These are phyloP conservation scores for Syzygium malaccense DNA, from an alignment of 441 rosid genomes.

Conservation along the genomic window DNA sequence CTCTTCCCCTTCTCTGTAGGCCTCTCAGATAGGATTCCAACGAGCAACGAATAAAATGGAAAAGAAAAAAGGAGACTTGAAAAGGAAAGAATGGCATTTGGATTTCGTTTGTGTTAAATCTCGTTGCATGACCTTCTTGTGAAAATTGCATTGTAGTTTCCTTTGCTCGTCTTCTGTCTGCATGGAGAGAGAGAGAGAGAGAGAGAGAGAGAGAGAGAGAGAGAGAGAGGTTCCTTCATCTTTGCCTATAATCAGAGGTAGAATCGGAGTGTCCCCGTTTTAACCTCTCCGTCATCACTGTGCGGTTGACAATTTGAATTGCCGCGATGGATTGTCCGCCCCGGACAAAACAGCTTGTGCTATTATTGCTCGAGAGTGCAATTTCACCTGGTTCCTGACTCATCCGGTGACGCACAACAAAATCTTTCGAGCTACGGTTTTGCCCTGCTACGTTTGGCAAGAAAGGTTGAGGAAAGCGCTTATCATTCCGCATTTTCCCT, in stretches of 20 bases:
- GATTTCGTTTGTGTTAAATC: neutral
- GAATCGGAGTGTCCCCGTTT: neutral
- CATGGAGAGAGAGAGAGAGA: neutral
- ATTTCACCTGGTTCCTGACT: neutral
- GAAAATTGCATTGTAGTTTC: neutral
- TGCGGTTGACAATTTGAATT: neutral
- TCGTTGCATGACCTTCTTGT: neutral
- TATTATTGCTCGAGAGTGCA: neutral
- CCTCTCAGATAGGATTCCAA: conserved; percentile 12
- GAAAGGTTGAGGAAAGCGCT: neutral
- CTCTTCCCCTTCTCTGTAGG: conserved; percentile 74
- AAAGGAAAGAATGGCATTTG: neutral
- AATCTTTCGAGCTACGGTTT: neutral
- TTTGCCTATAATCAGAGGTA: neutral
- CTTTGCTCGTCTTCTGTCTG: neutral
- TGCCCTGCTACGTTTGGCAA: neutral
- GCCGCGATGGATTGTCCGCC: neutral
- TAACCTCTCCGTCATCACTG: neutral
- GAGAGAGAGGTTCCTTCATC: neutral
- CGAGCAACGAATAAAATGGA: conserved; percentile 20
- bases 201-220: neutral
- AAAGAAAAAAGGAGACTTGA: neutral
- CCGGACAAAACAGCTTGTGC: neutral
- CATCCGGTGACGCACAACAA: neutral
- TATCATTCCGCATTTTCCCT: neutral